phyloP scores from a whole-genome alignment of 495 filamentous ascomycete genomes.

The Daldinia loculata region DNA sequence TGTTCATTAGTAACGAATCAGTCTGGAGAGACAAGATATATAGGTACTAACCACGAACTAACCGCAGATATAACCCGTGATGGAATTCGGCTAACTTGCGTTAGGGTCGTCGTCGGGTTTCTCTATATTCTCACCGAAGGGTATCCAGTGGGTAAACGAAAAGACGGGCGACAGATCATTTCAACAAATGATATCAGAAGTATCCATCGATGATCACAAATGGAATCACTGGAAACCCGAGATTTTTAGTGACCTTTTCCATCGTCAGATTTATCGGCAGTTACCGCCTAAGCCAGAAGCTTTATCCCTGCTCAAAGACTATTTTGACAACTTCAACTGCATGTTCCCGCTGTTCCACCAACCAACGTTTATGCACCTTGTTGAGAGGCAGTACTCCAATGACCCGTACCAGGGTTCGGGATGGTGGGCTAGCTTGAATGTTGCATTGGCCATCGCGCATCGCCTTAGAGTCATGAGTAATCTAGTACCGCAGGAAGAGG shows the following conservation, averaged over 20 bases:
- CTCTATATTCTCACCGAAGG: constrained; percentile 97
- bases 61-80: constrained; percentile 1
- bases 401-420: constrained; percentile 96
- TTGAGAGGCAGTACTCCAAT: constrained; percentile 88
- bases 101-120: constrained; percentile 95
- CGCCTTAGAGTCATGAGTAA: constrained; percentile 96
- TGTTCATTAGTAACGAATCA: constrained; percentile 98
- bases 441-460: constrained; percentile 90
- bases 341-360: constrained; percentile 98
- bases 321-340: constrained; percentile 98
- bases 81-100: constrained; percentile 34
- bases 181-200: constrained; percentile 90
- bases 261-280: constrained; percentile 80
- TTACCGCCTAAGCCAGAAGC: constrained; percentile 84
- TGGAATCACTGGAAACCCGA: constrained; percentile 97
- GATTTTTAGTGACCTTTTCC: constrained; percentile 93
- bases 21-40: constrained; percentile 93
- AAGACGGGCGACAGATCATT: constrained; percentile 96
- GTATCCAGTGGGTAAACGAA: constrained; percentile 98
- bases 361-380: constrained; percentile 96
- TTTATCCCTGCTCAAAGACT: constrained; percentile 85
- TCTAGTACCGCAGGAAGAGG: constrained; percentile 85
- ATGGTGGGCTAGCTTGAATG: constrained; percentile 98
- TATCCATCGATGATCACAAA: constrained; percentile 85
- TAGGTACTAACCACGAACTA: constrained; percentile 66